phyloP scores from a whole-genome alignment of 163 green algal species.

The Coccomyxa subellipsoidea region DNA sequence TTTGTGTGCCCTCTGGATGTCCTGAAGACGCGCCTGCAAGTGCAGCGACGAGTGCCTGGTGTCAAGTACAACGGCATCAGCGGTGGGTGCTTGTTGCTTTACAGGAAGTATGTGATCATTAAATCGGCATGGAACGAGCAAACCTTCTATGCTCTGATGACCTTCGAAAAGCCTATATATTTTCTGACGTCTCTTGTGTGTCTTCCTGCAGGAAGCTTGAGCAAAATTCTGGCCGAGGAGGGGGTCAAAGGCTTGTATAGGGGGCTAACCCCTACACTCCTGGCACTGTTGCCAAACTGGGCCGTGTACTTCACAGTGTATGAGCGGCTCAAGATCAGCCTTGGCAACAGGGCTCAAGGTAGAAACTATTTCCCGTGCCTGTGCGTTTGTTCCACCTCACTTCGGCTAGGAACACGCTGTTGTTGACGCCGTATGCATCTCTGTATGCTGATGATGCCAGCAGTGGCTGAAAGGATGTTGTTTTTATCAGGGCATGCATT shows the following conservation, averaged over 20 bases:
- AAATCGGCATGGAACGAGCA: no score
- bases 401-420: no score
- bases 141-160: neutral
- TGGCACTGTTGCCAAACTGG: slow-evolving; percentile 97
- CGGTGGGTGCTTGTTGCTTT: slow-evolving; percentile 9
- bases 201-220: slow-evolving; percentile 58
- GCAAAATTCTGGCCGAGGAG: slow-evolving; percentile 57
- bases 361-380: neutral
- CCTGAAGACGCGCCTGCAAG: slow-evolving; percentile 91
- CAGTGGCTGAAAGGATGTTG: neutral
- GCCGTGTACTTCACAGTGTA: slow-evolving; percentile 96
- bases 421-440: no score
- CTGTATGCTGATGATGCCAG: neutral
- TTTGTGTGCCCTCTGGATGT: slow-evolving; percentile 93
- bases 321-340: slow-evolving; percentile 75
- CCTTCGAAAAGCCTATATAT: neutral
- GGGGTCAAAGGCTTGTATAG: slow-evolving; percentile 51
- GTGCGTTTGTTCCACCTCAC: no score
- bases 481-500: neutral
- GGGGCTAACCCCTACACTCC: slow-evolving; percentile 69
- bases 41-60: slow-evolving; percentile 60
- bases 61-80: slow-evolving; percentile 23
- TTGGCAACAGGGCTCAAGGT: neutral
- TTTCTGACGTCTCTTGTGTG: neutral
- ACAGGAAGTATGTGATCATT: no score